Evolutionary conservation across 2,329 filamentous ascomycete species (phyloP), one percentile per base, ranked within the genome.

Genomic region (Calonectria pseudoturangicola): DNA sequence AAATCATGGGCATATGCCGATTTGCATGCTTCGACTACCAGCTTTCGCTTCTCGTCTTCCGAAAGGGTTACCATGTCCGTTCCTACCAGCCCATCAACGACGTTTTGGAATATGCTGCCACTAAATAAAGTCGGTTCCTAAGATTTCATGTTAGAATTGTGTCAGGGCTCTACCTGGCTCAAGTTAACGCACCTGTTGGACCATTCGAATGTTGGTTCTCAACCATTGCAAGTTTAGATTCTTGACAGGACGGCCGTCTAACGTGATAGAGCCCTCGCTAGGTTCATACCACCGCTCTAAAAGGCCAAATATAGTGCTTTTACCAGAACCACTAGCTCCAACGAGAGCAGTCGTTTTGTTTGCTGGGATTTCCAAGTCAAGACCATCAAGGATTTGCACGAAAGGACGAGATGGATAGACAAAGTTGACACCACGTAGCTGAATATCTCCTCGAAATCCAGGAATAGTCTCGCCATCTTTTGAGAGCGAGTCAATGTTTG

Each of bases 281-380:
- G 87, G 85, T 48, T 88, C 84, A 74, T 93, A 93, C 86, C 92
- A 93, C 9, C 92, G 81, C 77, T 92, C 89, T 1, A 92, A 75
- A 2, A 92, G 81, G 0, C 88, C 88, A 7, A 92, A 86, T 4
- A 91, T 85, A 0, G 89, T 92, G 54, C 88, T 90, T 75, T 92
- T 92, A 0, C 90, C 90, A 4, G 86, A 89, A 0, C 91, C 91
- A 25, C 88, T 91, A 2, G 88, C 83, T 0, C 91, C 91, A 8
- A 92, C 89, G 6, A 91, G 84, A 2, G 90, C 90, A 0, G 88
- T 90, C 0, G 86, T 85, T 71, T 87, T 87, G 18, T 85, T 84
- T 4, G 85, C 83, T 16, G 86, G 84, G 27, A 90, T 85, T 3
- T 81, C 80, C 4, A 90, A 79, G 62, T 83, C 79, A 15, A 90